Evolutionary conservation across 2,329 filamentous ascomycete species (phyloP).

Genomic region (Trichoderma aggressivum): DNA sequence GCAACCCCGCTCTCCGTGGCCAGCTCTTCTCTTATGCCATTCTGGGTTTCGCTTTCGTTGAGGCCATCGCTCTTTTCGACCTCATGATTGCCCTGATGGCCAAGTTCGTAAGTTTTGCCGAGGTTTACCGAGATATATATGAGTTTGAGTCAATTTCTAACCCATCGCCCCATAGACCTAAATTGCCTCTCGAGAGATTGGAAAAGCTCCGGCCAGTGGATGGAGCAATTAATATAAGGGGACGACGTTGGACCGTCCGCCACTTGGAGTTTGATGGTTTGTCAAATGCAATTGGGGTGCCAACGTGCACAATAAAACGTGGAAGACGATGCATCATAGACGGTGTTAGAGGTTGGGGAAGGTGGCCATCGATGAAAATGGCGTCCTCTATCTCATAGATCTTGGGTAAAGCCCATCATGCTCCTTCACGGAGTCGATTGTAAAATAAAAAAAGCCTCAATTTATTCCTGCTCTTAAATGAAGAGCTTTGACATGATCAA

Average conservation of each 20-base stretch:
- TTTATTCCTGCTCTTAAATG: slow-evolving; percentile 37
- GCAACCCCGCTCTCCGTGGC: slow-evolving; percentile 90
- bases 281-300: slow-evolving; percentile 27
- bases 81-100: slow-evolving; percentile 92
- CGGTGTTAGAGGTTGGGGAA: slow-evolving; percentile 39
- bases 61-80: slow-evolving; percentile 86
- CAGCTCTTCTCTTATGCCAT: slow-evolving; percentile 97
- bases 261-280: slow-evolving; percentile 29
- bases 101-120: slow-evolving; percentile 70
- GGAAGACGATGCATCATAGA: slow-evolving; percentile 39
- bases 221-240: slow-evolving; percentile 33
- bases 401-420: slow-evolving; percentile 32
- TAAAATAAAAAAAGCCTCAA: slow-evolving; percentile 45
- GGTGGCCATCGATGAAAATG: slow-evolving; percentile 30
- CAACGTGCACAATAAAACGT: slow-evolving; percentile 36
- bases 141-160: not conserved
- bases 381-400: slow-evolving; percentile 35
- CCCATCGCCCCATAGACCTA: slow-evolving; percentile 32
- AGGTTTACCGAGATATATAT: not conserved
- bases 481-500: slow-evolving; percentile 31
- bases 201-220: slow-evolving; percentile 37
- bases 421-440: slow-evolving; percentile 37
- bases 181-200: slow-evolving; percentile 33
- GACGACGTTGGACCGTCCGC: slow-evolving; percentile 29
- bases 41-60: slow-evolving; percentile 92